Evolutionary conservation across 805 yeast species (phyloP).

Genomic region (Cyberlindnera japonica): DNA sequence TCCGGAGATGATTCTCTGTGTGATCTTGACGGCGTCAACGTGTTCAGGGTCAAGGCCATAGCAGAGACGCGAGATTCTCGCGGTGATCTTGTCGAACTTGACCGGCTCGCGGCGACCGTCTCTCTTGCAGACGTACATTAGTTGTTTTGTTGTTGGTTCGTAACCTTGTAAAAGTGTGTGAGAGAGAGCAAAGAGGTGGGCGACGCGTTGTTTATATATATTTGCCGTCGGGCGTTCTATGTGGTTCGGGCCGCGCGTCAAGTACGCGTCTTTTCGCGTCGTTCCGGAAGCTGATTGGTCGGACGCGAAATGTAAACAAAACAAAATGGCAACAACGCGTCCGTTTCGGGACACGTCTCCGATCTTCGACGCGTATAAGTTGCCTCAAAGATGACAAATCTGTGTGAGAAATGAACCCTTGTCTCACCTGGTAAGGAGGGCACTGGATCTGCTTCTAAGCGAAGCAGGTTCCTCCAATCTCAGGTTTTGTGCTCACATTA

Average conservation of each 20-base stretch:
- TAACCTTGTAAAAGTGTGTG: background rate
- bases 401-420: too few relatives aligned
- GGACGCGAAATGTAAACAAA: slow-evolving; percentile 9
- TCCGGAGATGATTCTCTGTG: slow-evolving; percentile 93
- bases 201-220: slow-evolving; percentile 16
- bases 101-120: slow-evolving; percentile 95
- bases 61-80: slow-evolving; percentile 88
- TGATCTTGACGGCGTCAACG: slow-evolving; percentile 92
- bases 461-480: too few relatives aligned
- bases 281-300: slow-evolving; percentile 9
- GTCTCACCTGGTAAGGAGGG: too few relatives aligned
- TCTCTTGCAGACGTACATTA: slow-evolving; percentile 83
- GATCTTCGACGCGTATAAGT: background rate
- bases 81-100: slow-evolving; percentile 94
- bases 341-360: background rate
- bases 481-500: too few relatives aligned
- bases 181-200: slow-evolving; percentile 1
- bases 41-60: slow-evolving; percentile 90
- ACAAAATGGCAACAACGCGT: slow-evolving; percentile 2
- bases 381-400: background rate
- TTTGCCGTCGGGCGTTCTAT: background rate
- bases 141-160: background rate
- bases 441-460: too few relatives aligned
- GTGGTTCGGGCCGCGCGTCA: slow-evolving; percentile 9
- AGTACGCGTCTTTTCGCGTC: slow-evolving; percentile 9